Evolutionary conservation across 1,284 basidiomycete genomes (phyloP), one percentile per base, ranked within the genome.

Genomic region (Moesziomyces parantarcticus): DNA sequence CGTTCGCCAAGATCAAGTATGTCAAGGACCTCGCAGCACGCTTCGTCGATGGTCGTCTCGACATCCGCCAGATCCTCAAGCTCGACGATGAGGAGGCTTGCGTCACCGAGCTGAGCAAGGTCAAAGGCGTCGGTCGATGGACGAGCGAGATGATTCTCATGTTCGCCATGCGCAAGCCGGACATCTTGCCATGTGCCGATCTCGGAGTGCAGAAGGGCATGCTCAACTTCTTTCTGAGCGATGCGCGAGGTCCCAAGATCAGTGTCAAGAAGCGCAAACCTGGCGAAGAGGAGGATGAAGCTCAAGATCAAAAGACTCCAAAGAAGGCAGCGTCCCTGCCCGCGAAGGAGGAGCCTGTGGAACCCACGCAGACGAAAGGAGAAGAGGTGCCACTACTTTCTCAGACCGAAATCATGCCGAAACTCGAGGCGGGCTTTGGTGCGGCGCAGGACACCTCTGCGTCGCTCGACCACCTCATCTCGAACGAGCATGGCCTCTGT

Each of bases 101-200:
- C 44, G 58, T 83, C 36, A 58, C 53, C 16, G 72, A 77, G 58
- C 75, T 83, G 7, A 71, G 71, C 34, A 68, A 79, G 50, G 71
- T 76, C 58, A 81, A 79, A 50, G 80, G 80, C 13, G 81, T 83
- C 3, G 80, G 80, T n/a, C 54, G 66, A 29, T 83, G 81, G 80
- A 82, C 81, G 13, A 79, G 78, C 44, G 75, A 83, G 57, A 83
- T 83, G 81, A 65, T 81, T 18, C 69, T 83, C 32, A 82, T 83
- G 75, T 83, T 83, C 54, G 80, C 81, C 16, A 62, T 82, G 62
- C 73, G 80, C 44, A 68, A 66, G 41, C 77, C 80, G 18, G 59
- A 82, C 47, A 70, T 83, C 9, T 64, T 83, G 11, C 79, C 81
- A 7, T 74, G 75, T 25, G 80, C 75, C 16, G 81, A 83, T 48